Evolutionary conservation across 2,329 filamentous ascomycete genomes (phyloP), one percentile per base, ranked within the genome.

Genomic region (Sporothrix euskadiensis): DNA sequence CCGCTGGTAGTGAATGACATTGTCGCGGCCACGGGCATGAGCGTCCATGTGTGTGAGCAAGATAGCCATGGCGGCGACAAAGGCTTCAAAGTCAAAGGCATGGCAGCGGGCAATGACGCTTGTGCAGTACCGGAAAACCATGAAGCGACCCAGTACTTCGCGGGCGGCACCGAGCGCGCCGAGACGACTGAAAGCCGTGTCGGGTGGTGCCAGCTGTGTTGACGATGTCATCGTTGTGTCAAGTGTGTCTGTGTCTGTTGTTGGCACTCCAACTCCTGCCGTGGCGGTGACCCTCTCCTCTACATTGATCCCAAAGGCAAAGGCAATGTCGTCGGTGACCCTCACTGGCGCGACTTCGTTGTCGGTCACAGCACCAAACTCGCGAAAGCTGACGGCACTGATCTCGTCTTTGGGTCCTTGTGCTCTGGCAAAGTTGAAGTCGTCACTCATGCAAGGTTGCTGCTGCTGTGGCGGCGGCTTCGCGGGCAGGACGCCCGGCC

Each of bases 121-220:
- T 47, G 80, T 78, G 75, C 80, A 79, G 41, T 71, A 76, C 3
- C 81, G 80, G 56, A 79, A 77, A 3, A 77, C 72, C 71, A 82
- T 77, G 69, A 81, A 83, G n/a, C 81, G 80, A 7, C 74, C 73
- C 2, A 84, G 69, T 0, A 83, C 78, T 75, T 83, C 82, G 3
- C 82, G 80, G 14, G 76, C 78, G 4, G 81, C 80, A 44, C 80
- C 82, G 12, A 80, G 78, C 71, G 84, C 84, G 3, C 82, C 83
- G 22, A 83, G 82, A 71, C 82, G 85, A 74, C 83, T 85, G 75
- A 85, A 84, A 1, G 63, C 47, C 7, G 69, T 69, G 26, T 85
- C 82, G 71, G 82, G 83, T 16, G 81, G 80, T 12, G 79, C 78
- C 19, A 80, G 79, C 32, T 78, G 14, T 26, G 26, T 26, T 26